phyloP scores from a whole-genome alignment of 2,329 filamentous ascomycete species.

The Colletotrichum orbiculare region DNA sequence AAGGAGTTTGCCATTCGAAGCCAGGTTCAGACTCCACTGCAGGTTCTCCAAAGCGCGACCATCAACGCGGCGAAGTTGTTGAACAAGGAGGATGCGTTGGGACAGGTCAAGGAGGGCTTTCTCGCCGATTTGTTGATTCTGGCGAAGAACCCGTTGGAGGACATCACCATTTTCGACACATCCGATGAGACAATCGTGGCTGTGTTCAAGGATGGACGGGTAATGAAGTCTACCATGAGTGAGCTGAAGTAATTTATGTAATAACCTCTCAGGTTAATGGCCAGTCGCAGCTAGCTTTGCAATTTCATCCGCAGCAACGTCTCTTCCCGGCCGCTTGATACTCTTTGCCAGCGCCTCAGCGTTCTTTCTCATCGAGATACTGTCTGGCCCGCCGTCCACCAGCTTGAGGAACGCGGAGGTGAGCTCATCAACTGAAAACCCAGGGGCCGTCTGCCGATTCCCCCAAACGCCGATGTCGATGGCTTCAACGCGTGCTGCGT shows the following conservation, averaged over 20 bases:
- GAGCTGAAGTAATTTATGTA: too few species aligned
- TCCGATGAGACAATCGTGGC: too few species aligned
- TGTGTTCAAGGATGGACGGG: too few species aligned
- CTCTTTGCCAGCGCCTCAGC: conserved; percentile 38
- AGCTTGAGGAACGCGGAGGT: conserved; percentile 41
- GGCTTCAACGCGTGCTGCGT: conserved; percentile 54
- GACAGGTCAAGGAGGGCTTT: conserved; percentile 61
- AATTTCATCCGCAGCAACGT: conserved; percentile 31
- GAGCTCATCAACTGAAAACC: conserved; percentile 42
- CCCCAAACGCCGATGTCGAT: conserved; percentile 55
- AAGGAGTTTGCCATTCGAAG: conserved; percentile 12
- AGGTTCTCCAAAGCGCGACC: conserved; percentile 45
- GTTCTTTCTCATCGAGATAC: conserved; percentile 35
- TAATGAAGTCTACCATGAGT: too few species aligned
- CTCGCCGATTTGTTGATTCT: conserved; percentile 64
- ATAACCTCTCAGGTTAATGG: not conserved
- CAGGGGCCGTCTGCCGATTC: conserved; percentile 48
- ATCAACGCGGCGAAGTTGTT: conserved; percentile 63
- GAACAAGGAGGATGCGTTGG: conserved; percentile 56
- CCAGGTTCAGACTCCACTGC: conserved; percentile 7
- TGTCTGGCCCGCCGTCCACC: conserved; percentile 30
- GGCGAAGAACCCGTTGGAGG: conserved; percentile 63
- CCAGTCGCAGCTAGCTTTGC: conserved; percentile 3
- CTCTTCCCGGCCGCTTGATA: conserved; percentile 21
- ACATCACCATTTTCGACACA: conserved; percentile 60